Conservation (phyloP, 1,139 yeast species). For the Casaregolazyma suthepensis region DNA sequence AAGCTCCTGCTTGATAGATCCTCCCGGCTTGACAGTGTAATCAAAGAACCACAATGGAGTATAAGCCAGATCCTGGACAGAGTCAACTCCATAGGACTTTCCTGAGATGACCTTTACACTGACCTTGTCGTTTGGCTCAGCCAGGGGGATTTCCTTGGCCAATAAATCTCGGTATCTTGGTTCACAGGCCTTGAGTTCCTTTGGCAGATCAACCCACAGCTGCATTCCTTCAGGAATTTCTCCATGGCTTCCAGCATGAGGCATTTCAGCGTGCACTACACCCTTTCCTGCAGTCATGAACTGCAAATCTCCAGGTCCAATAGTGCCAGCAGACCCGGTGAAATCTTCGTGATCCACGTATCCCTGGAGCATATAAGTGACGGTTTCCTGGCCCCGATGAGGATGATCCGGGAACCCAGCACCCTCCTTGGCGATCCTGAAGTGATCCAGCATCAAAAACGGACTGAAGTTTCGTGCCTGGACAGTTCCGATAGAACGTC, state of each 20-base stretch:
- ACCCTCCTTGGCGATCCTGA: conserved; percentile 29
- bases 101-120: conserved; percentile 74
- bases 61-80: conserved; percentile 70
- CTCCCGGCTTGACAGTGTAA: conserved; percentile 60
- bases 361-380: conserved; percentile 68
- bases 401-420: conserved; percentile 95
- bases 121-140: conserved; percentile 60
- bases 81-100: conserved; percentile 64
- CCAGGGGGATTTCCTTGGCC: conserved; percentile 65
- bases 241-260: conserved; percentile 51
- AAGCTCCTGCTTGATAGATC: conserved; percentile 55
- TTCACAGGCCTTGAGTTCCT: conserved; percentile 54
- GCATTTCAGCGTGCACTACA: conserved; percentile 82
- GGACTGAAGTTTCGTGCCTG: conserved; percentile 71
- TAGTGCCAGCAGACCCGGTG: conserved; percentile 74
- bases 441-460: conserved; percentile 69
- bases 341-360: conserved; percentile 87
- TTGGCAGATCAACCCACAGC: conserved; percentile 88
- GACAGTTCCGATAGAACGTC: conserved; percentile 72
- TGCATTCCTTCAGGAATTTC: conserved; percentile 61
- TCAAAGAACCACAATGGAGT: conserved; percentile 80
- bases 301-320: conserved; percentile 82
- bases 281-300: conserved; percentile 96
- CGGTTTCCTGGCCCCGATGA: conserved; percentile 86
- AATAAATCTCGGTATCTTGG: conserved; percentile 81